Base-by-base conservation (phyloP, 164 flowering plant genomes). In the Nelumbo lutea region DNA sequence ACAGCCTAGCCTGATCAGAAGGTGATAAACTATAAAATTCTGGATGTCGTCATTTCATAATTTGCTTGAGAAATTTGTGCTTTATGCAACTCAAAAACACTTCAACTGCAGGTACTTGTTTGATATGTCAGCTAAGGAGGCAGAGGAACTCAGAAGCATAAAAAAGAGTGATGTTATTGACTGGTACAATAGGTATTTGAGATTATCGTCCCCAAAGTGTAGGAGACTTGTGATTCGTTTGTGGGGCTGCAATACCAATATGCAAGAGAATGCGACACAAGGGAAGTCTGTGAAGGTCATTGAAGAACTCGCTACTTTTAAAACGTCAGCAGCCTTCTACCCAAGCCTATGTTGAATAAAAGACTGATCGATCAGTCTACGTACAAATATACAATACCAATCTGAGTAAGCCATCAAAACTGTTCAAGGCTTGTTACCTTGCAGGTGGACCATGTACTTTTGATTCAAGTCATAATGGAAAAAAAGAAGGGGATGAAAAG, bases 161-260 rank as follows among this genome's bases (percentile, higher is more conserved):
- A n/a, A 70, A 47, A 92, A 89, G 83, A 75, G 64, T 43, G 96
- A 95, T 41, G 70, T 95, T 65, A 68, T 84, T 6, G 78, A 86
- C 43, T 92, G 94, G 97, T 95, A 80, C 71, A 81, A 70, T 45
- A 88, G 81, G 6, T 92, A 90, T 73, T 53, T 95, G 64, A 77
- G 68, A 46, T 76, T 77, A 43, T 52, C 86, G 9, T 95, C 97
- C 65, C 87, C 88, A 0, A 85, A 85, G 64, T 84, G 96, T 52
- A 76, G 96, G 51, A 84, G 83, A 72, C 91, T 95, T 68, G 84
- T 87, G 4, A 59, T 89, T 68, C 86, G 87, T 52, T 81, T 95
- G 0, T 95, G 98, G 98, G 98, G 98, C 40, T 88, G 97, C 83
- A 81, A 88, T 74, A 78, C 94, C 1, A 76, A 85, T 69, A n/a